phyloP scores from a whole-genome alignment of 495 filamentous ascomycete genomes.

The Penicillium diatomitis region DNA sequence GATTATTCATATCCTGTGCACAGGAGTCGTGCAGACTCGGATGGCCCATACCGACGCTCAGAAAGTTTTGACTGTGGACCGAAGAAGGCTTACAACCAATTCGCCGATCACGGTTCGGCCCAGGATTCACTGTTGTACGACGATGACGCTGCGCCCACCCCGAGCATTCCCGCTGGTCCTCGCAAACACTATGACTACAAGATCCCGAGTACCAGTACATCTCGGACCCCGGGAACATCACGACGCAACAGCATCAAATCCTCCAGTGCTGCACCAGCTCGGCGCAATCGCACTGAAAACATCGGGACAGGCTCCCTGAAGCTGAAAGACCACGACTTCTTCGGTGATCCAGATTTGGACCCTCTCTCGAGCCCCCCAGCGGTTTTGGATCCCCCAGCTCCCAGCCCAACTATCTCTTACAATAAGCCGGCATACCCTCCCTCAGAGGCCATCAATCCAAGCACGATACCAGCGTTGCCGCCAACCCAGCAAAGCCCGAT shows the following conservation, averaged over 20 bases:
- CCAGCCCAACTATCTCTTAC: slow-evolving; percentile 44
- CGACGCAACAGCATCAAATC: slow-evolving; percentile 56
- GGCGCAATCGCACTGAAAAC: slow-evolving; percentile 30
- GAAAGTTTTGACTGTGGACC: slow-evolving; percentile 68
- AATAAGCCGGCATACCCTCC: slow-evolving; percentile 37
- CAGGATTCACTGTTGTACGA: slow-evolving; percentile 32
- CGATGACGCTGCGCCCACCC: slow-evolving; percentile 81
- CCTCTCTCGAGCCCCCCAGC: slow-evolving; percentile 20
- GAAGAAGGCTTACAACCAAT: slow-evolving; percentile 23
- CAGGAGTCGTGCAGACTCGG: slow-evolving; percentile 45
- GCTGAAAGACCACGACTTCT: slow-evolving; percentile 19
- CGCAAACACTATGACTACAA: slow-evolving; percentile 36
- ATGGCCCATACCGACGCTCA: slow-evolving; percentile 49
- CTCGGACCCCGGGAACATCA: slow-evolving; percentile 33
- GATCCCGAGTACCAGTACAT: slow-evolving; percentile 36
- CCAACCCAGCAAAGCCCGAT: background rate
- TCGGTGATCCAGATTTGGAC: slow-evolving; percentile 23
- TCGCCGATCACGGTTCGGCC: slow-evolving; percentile 12
- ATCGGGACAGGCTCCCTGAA: slow-evolving; percentile 29
- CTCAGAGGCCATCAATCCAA: slow-evolving; percentile 17
- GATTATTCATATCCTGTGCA: slow-evolving; percentile 46
- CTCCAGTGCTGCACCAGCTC: slow-evolving; percentile 37
- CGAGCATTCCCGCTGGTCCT: slow-evolving; percentile 76
- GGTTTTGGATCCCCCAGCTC: slow-evolving; percentile 36
- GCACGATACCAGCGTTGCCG: slow-evolving; percentile 9